These are phyloP conservation scores for Staphylotrichum longicolle DNA, from an alignment of 495 filamentous ascomycete species.

Conservation along the genomic window DNA sequence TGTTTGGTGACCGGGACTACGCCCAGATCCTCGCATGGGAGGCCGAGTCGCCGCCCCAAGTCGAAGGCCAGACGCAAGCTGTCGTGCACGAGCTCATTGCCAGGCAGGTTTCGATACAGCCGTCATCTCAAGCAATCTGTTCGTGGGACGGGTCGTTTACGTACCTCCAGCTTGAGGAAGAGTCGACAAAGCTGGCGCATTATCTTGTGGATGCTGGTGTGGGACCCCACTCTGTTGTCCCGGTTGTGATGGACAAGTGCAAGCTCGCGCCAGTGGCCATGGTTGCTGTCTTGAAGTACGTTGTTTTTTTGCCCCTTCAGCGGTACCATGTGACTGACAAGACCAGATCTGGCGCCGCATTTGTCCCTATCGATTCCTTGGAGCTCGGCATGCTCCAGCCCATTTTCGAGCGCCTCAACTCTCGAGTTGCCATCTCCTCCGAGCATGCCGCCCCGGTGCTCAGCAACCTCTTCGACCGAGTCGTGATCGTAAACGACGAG, in stretches of 20 bases:
- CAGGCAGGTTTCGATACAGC: conserved; percentile 35
- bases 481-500: conserved; percentile 37
- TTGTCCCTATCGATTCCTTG: conserved; percentile 45
- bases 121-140: conserved; percentile 43
- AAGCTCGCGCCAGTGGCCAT: conserved; percentile 47
- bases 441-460: conserved; percentile 37
- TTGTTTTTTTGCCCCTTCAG: neutral
- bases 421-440: conserved; percentile 41
- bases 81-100: conserved; percentile 40
- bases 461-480: conserved; percentile 38
- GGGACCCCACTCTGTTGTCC: conserved; percentile 43
- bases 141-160: conserved; percentile 47
- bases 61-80: conserved; percentile 26
- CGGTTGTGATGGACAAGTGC: conserved; percentile 47
- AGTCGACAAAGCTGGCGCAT: conserved; percentile 41
- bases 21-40: conserved; percentile 46
- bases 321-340: conserved; percentile 4
- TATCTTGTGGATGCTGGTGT: conserved; percentile 43
- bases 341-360: conserved; percentile 41
- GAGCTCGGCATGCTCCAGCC: conserved; percentile 42
- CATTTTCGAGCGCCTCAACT: conserved; percentile 41
- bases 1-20: conserved; percentile 46
- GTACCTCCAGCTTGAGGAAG: conserved; percentile 42
- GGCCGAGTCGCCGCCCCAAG: conserved; percentile 23
- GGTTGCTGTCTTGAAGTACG: conserved; percentile 48